phyloP scores from a whole-genome alignment of 2,329 filamentous ascomycete species.

The Phoma sp. region DNA sequence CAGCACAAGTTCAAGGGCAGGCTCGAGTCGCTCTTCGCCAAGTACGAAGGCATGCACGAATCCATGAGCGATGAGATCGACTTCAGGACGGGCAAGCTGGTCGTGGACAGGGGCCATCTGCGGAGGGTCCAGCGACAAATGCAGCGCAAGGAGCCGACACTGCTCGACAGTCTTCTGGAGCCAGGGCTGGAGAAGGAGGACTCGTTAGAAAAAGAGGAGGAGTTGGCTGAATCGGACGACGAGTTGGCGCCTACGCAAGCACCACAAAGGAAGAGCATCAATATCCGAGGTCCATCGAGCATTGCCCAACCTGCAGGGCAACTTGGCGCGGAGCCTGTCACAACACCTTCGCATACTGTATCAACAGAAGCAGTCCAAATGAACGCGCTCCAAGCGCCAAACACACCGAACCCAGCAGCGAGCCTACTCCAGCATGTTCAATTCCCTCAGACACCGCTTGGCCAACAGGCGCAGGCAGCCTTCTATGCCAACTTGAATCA shows the following conservation, averaged over 20 bases:
- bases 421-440: slow-evolving; percentile 32
- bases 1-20: slow-evolving; percentile 62
- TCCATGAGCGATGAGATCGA: slow-evolving; percentile 90
- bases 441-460: slow-evolving; percentile 40
- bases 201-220: slow-evolving; percentile 39
- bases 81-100: slow-evolving; percentile 76
- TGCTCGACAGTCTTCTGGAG: slow-evolving; percentile 33
- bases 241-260: slow-evolving; percentile 39
- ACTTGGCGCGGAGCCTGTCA: not conserved
- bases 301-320: not conserved
- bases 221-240: slow-evolving; percentile 27
- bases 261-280: slow-evolving; percentile 11
- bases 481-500: slow-evolving; percentile 33
- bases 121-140: slow-evolving; percentile 56
- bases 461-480: slow-evolving; percentile 35
- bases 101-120: slow-evolving; percentile 92
- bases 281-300: not conserved
- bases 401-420: slow-evolving; percentile 24
- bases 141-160: slow-evolving; percentile 29
- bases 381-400: slow-evolving; percentile 12
- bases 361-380: slow-evolving; percentile 2
- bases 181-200: slow-evolving; percentile 45
- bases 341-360: not conserved
- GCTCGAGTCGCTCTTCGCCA: slow-evolving; percentile 88
- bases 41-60: slow-evolving; percentile 83